phyloP scores from a whole-genome alignment of 371 early-diverging fungal genomes.

The Mucor sp. region DNA sequence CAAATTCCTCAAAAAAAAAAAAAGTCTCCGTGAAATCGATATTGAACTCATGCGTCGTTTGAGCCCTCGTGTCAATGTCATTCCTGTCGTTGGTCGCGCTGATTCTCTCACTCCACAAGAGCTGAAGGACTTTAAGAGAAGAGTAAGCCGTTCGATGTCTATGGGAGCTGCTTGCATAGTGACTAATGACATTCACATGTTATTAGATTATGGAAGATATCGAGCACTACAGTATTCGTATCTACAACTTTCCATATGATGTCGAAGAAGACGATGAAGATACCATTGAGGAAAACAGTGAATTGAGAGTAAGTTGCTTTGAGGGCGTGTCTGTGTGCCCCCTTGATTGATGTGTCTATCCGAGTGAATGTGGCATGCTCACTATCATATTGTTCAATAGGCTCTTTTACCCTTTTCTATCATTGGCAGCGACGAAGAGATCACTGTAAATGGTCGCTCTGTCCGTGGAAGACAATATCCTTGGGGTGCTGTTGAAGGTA shows the following conservation, averaged over 20 bases:
- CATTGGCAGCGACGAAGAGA: slow-evolving; percentile 95
- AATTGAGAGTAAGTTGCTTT: slow-evolving; percentile 63
- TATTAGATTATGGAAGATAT: slow-evolving; percentile 88
- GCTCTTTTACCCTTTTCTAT: slow-evolving; percentile 94
- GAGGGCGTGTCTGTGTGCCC: not conserved
- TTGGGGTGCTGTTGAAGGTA: slow-evolving; percentile 98
- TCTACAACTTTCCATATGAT: slow-evolving; percentile 83
- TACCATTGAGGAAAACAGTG: slow-evolving; percentile 94
- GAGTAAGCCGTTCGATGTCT: slow-evolving; percentile 45
- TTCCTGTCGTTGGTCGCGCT: slow-evolving; percentile 87
- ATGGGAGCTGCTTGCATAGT: not conserved
- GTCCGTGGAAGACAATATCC: slow-evolving; percentile 97
- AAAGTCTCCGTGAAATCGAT: slow-evolving; percentile 92
- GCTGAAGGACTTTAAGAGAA: slow-evolving; percentile 80
- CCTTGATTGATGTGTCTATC: no score
- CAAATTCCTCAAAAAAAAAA: slow-evolving; percentile 17
- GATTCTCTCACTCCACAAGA: slow-evolving; percentile 79
- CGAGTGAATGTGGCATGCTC: not conserved
- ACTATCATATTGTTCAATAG: slow-evolving; percentile 31
- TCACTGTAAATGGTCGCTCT: slow-evolving; percentile 70
- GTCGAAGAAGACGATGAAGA: slow-evolving; percentile 88
- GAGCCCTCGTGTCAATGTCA: slow-evolving; percentile 92
- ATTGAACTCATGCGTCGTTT: slow-evolving; percentile 96
- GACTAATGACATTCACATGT: not conserved
- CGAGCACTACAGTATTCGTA: slow-evolving; percentile 90